Conservation (phyloP, 257 asterid genomes). For the Solanum virginianum region DNA sequence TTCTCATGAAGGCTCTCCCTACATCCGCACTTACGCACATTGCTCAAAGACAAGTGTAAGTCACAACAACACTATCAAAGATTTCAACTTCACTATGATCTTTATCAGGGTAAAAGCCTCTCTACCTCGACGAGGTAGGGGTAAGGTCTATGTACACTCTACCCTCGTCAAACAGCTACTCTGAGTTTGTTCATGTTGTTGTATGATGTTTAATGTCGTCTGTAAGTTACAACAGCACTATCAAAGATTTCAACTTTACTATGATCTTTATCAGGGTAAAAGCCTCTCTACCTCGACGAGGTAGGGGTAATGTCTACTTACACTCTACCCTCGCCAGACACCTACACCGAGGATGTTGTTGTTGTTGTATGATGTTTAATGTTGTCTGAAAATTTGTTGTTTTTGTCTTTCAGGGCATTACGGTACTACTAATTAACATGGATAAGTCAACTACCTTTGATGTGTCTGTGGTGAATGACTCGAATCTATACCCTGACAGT, state of each 20-base stretch:
- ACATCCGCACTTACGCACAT: conserved; percentile 57
- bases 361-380: not conserved
- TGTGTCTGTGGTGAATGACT: conserved; percentile 21
- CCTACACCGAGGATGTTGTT: too few relatives aligned
- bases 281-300: not conserved
- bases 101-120: not conserved
- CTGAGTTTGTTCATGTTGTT: too few relatives aligned
- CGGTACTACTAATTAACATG: conserved; percentile 61
- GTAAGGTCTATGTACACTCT: not conserved
- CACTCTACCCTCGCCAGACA: too few relatives aligned
- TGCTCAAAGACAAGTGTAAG: conserved; percentile 59
- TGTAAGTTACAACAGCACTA: conserved; percentile 18
- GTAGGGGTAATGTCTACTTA: not conserved
- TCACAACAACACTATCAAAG: not conserved
- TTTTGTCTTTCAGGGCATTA: conserved; percentile 24
- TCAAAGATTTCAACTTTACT: not conserved
- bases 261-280: not conserved
- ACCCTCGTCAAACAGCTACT: too few relatives aligned
- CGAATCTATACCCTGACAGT: not conserved
- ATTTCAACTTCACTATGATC: not conserved
- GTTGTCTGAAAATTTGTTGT: not conserved
- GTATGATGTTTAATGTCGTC: too few relatives aligned
- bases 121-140: not conserved
- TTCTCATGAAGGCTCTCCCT: conserved; percentile 45
- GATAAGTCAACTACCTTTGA: conserved; percentile 50